Evolutionary conservation across 768 basidiomycete species (phyloP), one percentile per base, ranked within the genome.

Genomic region (Pleurotus tuber-regium): DNA sequence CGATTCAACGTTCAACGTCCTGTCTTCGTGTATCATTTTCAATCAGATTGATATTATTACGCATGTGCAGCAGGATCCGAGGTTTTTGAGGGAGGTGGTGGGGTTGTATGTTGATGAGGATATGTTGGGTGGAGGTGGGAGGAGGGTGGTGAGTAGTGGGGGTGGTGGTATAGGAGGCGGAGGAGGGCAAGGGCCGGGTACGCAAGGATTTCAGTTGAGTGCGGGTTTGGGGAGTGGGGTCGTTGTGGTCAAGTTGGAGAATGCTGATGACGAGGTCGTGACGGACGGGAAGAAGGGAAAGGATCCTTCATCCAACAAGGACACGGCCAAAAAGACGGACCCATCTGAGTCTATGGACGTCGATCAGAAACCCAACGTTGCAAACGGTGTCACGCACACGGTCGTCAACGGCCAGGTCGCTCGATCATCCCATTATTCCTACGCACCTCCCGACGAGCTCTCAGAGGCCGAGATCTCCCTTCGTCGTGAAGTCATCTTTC

Each of bases 21-120:
- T 98, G 63, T 98, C 94, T 69, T 94, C 92, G 1, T 91, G 91
- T 70, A 93, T 99, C 66, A 92, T 98, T 64, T 98, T 95, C 80
- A 97, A 98, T 71, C 96, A 99, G 66, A 93, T 96, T 61, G 97
- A 99, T 69, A 98, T 99, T 62, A 94, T 99, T 62, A 83, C 78
- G 43, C 85, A 96, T 62, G 80, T 98, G 28, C 89, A 93, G 63
- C 79, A 77, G 52, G 90, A 97, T 59, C 78, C 78, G 1, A 63
- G 69, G 9, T 89, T 98, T 64, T 73, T 98, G 29, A 75, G 77
- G 28, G 87, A 93, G 42, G 78, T 98, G 11, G 88, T 96, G 29
- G 70, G 74, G 38, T 67, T 89, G 33, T 90, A 91, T 65, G 82
- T 88, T 44, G 83, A 86, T 57, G 86, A 87, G 53, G 83, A 84